Percentiles rank a stretch among this genome's conserved stretches.
Evolutionary conservation across 331 rosid genomes (phyloP).

Genomic region (Telfairia occidentalis): DNA sequence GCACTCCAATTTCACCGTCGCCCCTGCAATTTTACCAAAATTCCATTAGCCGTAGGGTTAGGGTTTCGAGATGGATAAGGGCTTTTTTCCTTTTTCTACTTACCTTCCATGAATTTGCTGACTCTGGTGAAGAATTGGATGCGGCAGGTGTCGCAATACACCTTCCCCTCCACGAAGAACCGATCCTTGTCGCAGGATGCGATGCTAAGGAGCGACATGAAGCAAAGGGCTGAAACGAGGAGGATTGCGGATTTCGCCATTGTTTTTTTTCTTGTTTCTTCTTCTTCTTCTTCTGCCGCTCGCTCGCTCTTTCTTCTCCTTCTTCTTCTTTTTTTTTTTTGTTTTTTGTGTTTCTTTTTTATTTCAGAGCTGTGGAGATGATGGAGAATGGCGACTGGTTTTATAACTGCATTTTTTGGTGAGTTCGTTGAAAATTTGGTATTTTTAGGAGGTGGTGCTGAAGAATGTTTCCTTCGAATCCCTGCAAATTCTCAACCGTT

Average conservation of each 20-base stretch:
- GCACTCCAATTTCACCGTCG: conserved; percentile 50
- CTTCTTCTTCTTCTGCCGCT: background rate
- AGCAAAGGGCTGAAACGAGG: conserved; percentile 42
- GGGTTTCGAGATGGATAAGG: background rate
- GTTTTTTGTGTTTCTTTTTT: too few relatives aligned
- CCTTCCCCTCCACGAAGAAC: conserved; percentile 42
- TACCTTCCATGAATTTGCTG: conserved; percentile 32
- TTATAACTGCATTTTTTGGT: background rate
- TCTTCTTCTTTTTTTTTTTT: too few relatives aligned
- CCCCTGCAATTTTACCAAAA: conserved; percentile 42
- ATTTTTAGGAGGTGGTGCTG: background rate
- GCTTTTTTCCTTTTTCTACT: background rate
- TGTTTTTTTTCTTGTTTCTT: background rate
- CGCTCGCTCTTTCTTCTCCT: too few relatives aligned
- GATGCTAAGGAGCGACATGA: conserved; percentile 28
- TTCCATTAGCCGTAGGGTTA: background rate
- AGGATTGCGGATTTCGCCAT: conserved; percentile 45
- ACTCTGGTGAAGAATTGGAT: conserved; percentile 43
- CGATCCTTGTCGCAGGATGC: background rate
- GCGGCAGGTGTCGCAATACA: conserved; percentile 86
- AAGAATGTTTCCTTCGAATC: background rate
- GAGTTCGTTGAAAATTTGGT: background rate
- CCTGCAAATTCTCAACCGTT: background rate
- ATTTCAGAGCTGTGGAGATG: background rate
- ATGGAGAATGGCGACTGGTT: background rate